Evolutionary conservation across 331 rosid genomes (phyloP).

Genomic region (Telfairia occidentalis): DNA sequence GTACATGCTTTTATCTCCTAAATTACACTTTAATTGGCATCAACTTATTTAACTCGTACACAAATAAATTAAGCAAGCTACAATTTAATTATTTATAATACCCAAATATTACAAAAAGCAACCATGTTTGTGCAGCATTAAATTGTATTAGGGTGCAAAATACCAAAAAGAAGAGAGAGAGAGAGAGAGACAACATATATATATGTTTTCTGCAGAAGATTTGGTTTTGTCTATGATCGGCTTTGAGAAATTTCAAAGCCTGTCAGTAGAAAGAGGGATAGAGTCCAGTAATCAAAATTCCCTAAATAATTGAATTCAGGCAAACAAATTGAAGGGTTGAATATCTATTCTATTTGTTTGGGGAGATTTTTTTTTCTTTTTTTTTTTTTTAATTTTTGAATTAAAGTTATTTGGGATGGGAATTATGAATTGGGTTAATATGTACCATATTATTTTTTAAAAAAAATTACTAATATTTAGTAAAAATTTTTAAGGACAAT

Average conservation of each 20-base stretch:
- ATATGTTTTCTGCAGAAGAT: not conserved
- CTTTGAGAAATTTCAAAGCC: not conserved
- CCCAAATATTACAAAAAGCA: not conserved
- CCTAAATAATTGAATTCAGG: not conserved
- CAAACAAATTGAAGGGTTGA: not conserved
- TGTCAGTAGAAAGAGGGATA: not conserved
- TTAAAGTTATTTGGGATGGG: too few relatives aligned
- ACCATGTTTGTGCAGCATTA: not conserved
- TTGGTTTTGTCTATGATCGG: not conserved
- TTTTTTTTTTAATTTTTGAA: too few relatives aligned
- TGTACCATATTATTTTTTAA: too few relatives aligned
- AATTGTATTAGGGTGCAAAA: not conserved
- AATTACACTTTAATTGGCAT: too few relatives aligned
- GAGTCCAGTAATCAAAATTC: not conserved
- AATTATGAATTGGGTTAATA: too few relatives aligned
- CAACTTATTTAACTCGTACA: not conserved
- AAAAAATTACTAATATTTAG: too few relatives aligned
- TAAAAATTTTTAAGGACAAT: too few relatives aligned
- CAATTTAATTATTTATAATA: not conserved
- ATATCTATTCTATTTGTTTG: too few relatives aligned
- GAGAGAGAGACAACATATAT: not conserved
- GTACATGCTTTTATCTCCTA: too few relatives aligned
- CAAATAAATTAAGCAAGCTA: not conserved
- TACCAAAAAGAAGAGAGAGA: not conserved
- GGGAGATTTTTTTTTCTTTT: not conserved